Percentiles rank a stretch among this genome's conserved stretches.
Evolutionary conservation across 2,329 filamentous ascomycete genomes (phyloP).

Genomic region (Pseudodiploospora longispora): DNA sequence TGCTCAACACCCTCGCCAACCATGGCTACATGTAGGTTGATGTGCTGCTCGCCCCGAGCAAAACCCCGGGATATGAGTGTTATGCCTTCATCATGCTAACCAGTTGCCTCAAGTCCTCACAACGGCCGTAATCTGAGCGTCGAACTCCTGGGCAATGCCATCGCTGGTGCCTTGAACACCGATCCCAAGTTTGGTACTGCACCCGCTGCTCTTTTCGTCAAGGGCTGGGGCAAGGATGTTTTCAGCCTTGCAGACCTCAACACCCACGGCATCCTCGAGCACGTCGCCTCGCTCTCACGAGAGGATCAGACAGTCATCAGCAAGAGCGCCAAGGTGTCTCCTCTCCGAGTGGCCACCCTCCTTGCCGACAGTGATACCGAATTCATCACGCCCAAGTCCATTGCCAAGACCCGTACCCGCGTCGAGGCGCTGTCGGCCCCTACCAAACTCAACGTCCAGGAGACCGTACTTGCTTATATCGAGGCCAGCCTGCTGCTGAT

Average conservation of each 20-base stretch:
- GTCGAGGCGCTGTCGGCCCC: neutral
- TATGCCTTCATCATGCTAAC: neutral
- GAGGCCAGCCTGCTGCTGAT: conserved; percentile 8
- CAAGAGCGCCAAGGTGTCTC: neutral
- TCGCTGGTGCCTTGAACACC: conserved; percentile 11
- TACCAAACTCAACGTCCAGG: neutral
- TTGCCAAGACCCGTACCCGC: conserved; percentile 4
- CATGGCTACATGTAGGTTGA: conserved; percentile 11
- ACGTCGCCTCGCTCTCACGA: conserved; percentile 7
- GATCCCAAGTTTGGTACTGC: conserved; percentile 7
- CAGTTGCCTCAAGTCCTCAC: conserved; percentile 4
- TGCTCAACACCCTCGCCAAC: conserved; percentile 16
- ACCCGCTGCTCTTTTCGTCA: conserved; percentile 5
- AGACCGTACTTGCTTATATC: neutral
- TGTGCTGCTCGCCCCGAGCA: neutral
- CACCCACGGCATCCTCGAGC: conserved; percentile 8
- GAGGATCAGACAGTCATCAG: conserved; percentile 1
- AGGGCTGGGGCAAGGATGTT: conserved; percentile 1
- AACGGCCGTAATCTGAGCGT: conserved; percentile 9
- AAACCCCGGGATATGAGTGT: neutral
- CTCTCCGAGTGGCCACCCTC: conserved; percentile 4
- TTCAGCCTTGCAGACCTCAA: conserved; percentile 10
- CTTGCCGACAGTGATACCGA: conserved; percentile 7
- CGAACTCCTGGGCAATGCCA: conserved; percentile 10
- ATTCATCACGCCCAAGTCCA: conserved; percentile 2